A percentile compares a stretch with the other conserved stretches of the same genome.
These are phyloP conservation scores for Scenedesmus sp. DNA, from an alignment of 163 green algal genomes.

Conservation along the genomic window DNA sequence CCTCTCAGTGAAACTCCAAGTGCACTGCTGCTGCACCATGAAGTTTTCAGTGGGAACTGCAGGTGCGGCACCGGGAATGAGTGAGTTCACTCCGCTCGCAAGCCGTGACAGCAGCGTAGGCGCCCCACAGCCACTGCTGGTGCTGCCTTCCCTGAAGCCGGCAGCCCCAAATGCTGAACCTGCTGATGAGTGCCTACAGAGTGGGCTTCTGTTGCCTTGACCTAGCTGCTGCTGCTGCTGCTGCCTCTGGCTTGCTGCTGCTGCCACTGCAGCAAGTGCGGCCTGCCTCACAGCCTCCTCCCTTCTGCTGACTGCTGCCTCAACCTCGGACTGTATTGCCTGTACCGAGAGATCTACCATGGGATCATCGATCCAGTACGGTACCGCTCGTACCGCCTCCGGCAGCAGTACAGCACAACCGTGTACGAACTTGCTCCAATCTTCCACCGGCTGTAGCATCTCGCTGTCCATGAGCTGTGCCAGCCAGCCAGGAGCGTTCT, in stretches of 20 bases:
- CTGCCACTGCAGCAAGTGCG: not conserved
- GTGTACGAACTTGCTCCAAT: constrained; percentile 94
- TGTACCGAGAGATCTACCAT: constrained; percentile 24
- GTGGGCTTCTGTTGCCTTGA: not conserved
- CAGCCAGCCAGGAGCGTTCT: constrained; percentile 21
- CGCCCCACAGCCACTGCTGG: not conserved
- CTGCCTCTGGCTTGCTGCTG: not conserved
- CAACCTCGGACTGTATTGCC: not conserved
- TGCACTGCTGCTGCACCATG: not conserved
- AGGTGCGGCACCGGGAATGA: not conserved
- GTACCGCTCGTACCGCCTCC: constrained; percentile 82
- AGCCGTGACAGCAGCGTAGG: not conserved
- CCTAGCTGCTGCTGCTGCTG: constrained; percentile 21
- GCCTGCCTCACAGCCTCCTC: not conserved
- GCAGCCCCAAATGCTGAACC: not conserved
- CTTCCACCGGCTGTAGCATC: constrained; percentile 74
- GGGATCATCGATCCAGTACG: constrained; percentile 91
- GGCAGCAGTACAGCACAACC: constrained; percentile 81
- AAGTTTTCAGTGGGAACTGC: not conserved
- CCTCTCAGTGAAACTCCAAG: not conserved
- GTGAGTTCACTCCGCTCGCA: not conserved
- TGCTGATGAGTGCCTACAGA: not conserved
- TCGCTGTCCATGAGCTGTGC: constrained; percentile 45
- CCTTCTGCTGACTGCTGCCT: not conserved
- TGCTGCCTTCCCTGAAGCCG: not conserved